These are phyloP conservation scores for Eruca vesicaria DNA, from an alignment of 441 rosid genomes.

Conservation along the genomic window DNA sequence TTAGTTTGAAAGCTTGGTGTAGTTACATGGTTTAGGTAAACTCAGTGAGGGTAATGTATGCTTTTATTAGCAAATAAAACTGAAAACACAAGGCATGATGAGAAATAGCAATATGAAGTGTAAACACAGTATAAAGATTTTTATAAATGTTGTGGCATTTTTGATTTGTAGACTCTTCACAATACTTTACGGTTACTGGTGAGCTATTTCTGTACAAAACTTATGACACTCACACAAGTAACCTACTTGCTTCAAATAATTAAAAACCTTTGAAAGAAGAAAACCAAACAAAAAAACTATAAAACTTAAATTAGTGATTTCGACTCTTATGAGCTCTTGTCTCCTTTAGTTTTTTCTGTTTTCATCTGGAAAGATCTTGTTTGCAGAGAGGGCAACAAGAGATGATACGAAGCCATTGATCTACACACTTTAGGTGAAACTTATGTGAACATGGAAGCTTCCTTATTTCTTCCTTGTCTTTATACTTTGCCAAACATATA, in stretches of 20 bases:
- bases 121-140: not conserved
- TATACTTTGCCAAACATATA: slow-evolving; percentile 81
- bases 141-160: slow-evolving; percentile 10
- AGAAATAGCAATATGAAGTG: not conserved
- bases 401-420: slow-evolving; percentile 92
- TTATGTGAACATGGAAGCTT: slow-evolving; percentile 84
- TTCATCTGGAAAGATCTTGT: slow-evolving; percentile 69
- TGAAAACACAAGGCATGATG: not conserved
- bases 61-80: not conserved
- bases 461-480: slow-evolving; percentile 86
- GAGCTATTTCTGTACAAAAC: slow-evolving; percentile 42
- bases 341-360: not conserved
- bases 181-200: slow-evolving; percentile 47
- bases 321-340: slow-evolving; percentile 15
- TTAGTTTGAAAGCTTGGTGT: not conserved
- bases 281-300: not conserved
- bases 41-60: not conserved
- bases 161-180: slow-evolving; percentile 18
- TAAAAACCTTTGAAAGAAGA: not conserved
- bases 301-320: not conserved
- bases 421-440: slow-evolving; percentile 88
- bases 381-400: slow-evolving; percentile 97
- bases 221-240: not conserved
- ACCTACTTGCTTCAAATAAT: not conserved
- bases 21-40: not conserved